Conservation (phyloP, 2,329 filamentous ascomycete species). For the Aspergillus fijiensis region DNA sequence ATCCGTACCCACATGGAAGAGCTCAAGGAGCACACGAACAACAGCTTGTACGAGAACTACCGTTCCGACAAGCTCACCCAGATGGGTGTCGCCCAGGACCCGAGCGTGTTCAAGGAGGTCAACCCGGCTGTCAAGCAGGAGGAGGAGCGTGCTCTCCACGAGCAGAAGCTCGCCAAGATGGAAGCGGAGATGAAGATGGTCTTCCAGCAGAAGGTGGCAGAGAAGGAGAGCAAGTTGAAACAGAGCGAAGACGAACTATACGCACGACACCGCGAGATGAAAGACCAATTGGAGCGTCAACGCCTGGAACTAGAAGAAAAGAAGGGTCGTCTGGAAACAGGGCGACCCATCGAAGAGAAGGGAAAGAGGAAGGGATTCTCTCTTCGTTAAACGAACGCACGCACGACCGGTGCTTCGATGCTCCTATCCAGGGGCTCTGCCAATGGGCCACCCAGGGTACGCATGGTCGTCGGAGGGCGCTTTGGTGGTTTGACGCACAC, state of each 20-base stretch:
- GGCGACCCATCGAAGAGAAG: slow-evolving; percentile 94
- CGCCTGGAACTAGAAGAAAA: slow-evolving; percentile 95
- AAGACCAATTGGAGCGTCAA: slow-evolving; percentile 97
- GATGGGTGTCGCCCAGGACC: slow-evolving; percentile 98
- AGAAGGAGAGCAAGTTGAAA: slow-evolving; percentile 99
- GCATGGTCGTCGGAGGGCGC: slow-evolving; percentile 22
- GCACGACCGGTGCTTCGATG: slow-evolving; percentile 15
- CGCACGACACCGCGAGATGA: slow-evolving; percentile 98
- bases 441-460: slow-evolving; percentile 21
- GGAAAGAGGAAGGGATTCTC: slow-evolving; percentile 99
- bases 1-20: slow-evolving; percentile 99
- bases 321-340: slow-evolving; percentile 92
- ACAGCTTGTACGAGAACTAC: slow-evolving; percentile 98
- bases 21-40: slow-evolving; percentile 99
- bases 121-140: slow-evolving; percentile 99
- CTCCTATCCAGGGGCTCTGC: slow-evolving; percentile 14
- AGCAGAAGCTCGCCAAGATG: slow-evolving; percentile 99
- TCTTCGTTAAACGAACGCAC: slow-evolving; percentile 67
- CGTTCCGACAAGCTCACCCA: slow-evolving; percentile 97
- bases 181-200: slow-evolving; percentile 99
- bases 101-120: slow-evolving; percentile 99
- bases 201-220: slow-evolving; percentile 99
- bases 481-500: slow-evolving; percentile 24
- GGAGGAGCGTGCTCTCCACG: slow-evolving; percentile 95
- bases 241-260: slow-evolving; percentile 99